Base-by-base conservation (phyloP, 129 eudicot genomes). In the Flaveria trinervia region DNA sequence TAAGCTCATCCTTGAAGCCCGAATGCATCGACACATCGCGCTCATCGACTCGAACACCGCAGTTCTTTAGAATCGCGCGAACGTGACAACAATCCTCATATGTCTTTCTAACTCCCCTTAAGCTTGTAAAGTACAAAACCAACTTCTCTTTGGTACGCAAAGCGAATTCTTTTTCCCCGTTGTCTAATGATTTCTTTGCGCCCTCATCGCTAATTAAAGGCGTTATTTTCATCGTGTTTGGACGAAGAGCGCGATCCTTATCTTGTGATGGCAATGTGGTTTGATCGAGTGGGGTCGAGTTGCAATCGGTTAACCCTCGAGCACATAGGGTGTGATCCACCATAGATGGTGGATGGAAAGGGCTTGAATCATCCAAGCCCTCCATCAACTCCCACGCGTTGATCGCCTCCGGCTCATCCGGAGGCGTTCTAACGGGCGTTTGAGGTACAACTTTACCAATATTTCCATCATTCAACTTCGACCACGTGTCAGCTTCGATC, bases 1-100 rank as follows among this genome's bases (percentile, higher is more conserved):
- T 94, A 67, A 94, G 71, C 70, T 94, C 99, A 10, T 94, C 97
- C 82, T 78, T 91, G 80, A 94, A 94, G 11, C 94, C 96, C 22
- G 87, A 91, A 83, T 94, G 97, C 99, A 94, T 91, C 0, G 99
- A 94, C 13, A 94, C 93, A 56, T 94, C 99, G n/a, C 99, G 85
- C 68, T 94, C 99, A 14, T 94, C 99, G 2, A 94, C 84, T 33
- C 86, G 77, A 54, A 87, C 82, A 2, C 93, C 89, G 0, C 84
- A 46, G 22, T 84, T 89, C 65, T 87, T 94, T 52, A 94, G 33
- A n/a, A 94, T 86, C 0, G 83, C 86, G 22, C 92, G 74, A 71
- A 91, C 94, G 73, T 83, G 74, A 26, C 96, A 91, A 33, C 97
- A 89, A 83, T 94, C 97, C 80, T 94, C 99, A 59, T 89, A 91